phyloP scores from a whole-genome alignment of 2,329 filamentous ascomycete species.

The Coniochaeta hoffmannii region DNA sequence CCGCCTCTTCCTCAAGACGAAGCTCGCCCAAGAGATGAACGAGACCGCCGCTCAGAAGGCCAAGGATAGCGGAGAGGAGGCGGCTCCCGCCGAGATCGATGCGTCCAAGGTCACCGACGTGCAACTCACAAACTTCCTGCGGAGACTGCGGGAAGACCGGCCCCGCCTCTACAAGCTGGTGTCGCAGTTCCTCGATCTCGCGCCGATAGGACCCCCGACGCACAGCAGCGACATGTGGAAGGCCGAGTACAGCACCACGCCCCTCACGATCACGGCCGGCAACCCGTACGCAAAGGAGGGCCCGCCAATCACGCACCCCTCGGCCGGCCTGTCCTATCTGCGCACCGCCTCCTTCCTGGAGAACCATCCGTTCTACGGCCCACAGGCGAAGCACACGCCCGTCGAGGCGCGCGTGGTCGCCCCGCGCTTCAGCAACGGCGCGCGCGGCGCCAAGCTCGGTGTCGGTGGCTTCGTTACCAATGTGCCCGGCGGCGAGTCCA shows the following conservation, averaged over 20 bases:
- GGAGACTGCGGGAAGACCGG: slow-evolving; percentile 43
- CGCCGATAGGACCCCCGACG: slow-evolving; percentile 34
- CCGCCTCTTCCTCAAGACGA: slow-evolving; percentile 41
- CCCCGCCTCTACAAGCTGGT: slow-evolving; percentile 44
- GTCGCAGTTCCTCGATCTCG: slow-evolving; percentile 55
- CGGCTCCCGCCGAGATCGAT: slow-evolving; percentile 21
- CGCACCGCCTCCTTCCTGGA: slow-evolving; percentile 46
- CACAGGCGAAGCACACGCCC: slow-evolving; percentile 41
- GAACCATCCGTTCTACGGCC: slow-evolving; percentile 55
- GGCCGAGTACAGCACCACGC: slow-evolving; percentile 7
- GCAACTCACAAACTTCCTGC: slow-evolving; percentile 44
- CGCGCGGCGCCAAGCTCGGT: slow-evolving; percentile 36
- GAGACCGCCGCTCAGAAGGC: slow-evolving; percentile 26
- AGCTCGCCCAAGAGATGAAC: slow-evolving; percentile 39
- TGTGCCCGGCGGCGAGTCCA: slow-evolving; percentile 31
- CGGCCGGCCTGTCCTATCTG: slow-evolving; percentile 55
- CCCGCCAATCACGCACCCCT: slow-evolving; percentile 55
- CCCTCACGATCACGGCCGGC: slow-evolving; percentile 15
- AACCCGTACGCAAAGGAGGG: slow-evolving; percentile 44
- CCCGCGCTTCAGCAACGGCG: slow-evolving; percentile 26
- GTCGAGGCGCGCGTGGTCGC: slow-evolving; percentile 43
- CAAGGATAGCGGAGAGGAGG: slow-evolving; percentile 26
- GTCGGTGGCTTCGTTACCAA: slow-evolving; percentile 47
- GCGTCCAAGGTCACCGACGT: slow-evolving; percentile 37
- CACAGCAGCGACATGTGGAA: neutral